A percentile compares a stretch with the other conserved stretches of the same genome.
phyloP scores from a whole-genome alignment of 177 flowering plant genomes.

The Telopea speciosissima region DNA sequence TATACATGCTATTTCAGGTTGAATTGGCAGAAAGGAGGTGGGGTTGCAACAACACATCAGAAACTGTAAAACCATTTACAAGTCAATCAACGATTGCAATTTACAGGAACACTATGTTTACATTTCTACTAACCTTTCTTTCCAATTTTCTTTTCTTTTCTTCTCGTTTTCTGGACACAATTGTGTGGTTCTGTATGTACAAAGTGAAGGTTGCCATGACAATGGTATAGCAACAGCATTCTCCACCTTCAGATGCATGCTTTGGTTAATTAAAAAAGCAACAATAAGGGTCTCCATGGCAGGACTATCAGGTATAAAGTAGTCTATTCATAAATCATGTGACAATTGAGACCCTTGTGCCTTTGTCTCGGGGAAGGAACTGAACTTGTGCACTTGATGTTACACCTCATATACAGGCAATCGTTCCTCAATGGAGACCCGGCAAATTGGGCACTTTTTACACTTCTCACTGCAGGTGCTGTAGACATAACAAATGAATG shows the following conservation, averaged over 20 bases:
- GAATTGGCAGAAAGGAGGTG: too few species aligned
- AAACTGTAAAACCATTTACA: too few species aligned
- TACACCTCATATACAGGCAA: slow-evolving; percentile 87
- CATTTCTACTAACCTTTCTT: too few species aligned
- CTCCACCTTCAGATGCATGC: slow-evolving; percentile 7
- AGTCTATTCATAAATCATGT: background rate
- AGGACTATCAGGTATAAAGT: background rate
- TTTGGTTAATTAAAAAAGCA: background rate
- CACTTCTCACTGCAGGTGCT: slow-evolving; percentile 81
- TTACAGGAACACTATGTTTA: too few species aligned
- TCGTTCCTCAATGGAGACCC: slow-evolving; percentile 63
- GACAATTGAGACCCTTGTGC: background rate
- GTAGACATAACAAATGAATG: slow-evolving; percentile 14
- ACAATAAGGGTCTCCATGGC: background rate
- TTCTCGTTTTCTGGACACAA: too few species aligned
- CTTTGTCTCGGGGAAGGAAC: background rate
- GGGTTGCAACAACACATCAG: too few species aligned
- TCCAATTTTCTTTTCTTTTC: too few species aligned
- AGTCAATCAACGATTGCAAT: too few species aligned
- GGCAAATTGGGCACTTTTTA: slow-evolving; percentile 79
- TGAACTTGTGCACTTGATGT: background rate
- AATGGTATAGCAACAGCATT: background rate
- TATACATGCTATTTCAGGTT: too few species aligned
- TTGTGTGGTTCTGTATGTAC: too few species aligned
- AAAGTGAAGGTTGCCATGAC: too few species aligned